These are phyloP conservation scores for Phallus indusiatus DNA, from an alignment of 768 basidiomycete species.

Conservation along the genomic window DNA sequence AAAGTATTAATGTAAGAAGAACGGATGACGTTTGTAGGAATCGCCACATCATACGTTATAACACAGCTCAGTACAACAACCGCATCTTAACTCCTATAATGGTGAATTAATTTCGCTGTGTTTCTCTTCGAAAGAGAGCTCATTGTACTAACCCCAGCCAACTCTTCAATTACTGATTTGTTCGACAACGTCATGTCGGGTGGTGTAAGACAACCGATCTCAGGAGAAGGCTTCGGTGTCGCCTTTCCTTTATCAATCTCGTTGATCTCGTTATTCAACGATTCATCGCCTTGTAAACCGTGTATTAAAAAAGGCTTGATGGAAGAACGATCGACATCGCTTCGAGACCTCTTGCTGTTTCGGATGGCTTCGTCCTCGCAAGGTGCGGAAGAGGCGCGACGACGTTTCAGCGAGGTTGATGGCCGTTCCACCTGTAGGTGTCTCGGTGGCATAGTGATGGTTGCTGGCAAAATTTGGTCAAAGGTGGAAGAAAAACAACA, in stretches of 20 bases:
- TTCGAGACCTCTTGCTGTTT: constrained; percentile 4
- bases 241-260: background rate
- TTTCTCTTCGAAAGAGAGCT: constrained; percentile 24
- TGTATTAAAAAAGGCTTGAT: background rate
- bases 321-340: background rate
- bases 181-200: background rate
- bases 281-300: background rate
- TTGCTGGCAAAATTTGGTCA: background rate
- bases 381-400: constrained; percentile 3
- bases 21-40: background rate
- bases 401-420: constrained; percentile 3
- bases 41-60: constrained; percentile 31
- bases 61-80: constrained; percentile 74
- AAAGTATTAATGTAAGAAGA: background rate
- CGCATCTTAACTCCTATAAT: constrained; percentile 70
- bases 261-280: background rate
- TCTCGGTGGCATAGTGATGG: background rate
- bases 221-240: background rate
- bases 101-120: constrained; percentile 48
- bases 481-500: background rate
- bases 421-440: background rate
- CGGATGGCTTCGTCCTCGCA: constrained; percentile 7
- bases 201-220: background rate
- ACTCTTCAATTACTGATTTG: constrained; percentile 4
- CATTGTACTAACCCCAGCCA: background rate